Percentiles rank a stretch among this genome's conserved stretches.
phyloP scores from a whole-genome alignment of 306 rosid species.

The Cicer bijugum region DNA sequence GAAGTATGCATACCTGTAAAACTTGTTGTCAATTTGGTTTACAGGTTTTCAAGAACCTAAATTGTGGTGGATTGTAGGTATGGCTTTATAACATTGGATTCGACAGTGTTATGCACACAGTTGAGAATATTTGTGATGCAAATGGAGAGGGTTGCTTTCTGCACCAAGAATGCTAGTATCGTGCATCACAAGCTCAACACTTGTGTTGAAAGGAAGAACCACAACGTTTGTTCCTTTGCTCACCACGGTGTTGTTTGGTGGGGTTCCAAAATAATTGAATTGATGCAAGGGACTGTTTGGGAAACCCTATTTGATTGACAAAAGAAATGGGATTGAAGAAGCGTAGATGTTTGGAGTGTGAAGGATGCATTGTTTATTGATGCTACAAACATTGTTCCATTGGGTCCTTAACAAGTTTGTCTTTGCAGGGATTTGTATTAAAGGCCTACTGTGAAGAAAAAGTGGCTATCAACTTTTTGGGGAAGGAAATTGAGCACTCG shows the following conservation, averaged over 20 bases:
- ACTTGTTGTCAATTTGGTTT: constrained; percentile 40
- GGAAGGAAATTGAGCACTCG: constrained; percentile 62
- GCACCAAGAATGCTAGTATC: constrained; percentile 67
- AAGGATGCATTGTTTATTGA: constrained; percentile 70
- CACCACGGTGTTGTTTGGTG: constrained; percentile 67
- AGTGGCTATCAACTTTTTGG: constrained; percentile 54
- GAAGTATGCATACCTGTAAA: constrained; percentile 11
- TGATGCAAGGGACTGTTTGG: constrained; percentile 52
- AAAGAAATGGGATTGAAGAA: constrained; percentile 63
- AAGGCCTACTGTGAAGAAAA: constrained; percentile 69
- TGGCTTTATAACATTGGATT: constrained; percentile 85
- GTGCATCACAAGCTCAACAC: constrained; percentile 63
- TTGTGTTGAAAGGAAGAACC: constrained; percentile 63
- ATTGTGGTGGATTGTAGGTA: constrained; percentile 61
- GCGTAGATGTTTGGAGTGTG: constrained; percentile 55
- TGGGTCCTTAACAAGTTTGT: constrained; percentile 70
- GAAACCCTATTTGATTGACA: constrained; percentile 58
- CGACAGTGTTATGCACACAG: constrained; percentile 67
- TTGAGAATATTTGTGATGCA: constrained; percentile 84
- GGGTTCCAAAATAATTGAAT: constrained; percentile 63
- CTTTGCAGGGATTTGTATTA: constrained; percentile 61
- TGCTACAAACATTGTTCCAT: constrained; percentile 73
- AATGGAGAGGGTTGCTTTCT: constrained; percentile 71
- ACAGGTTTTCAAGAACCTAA: constrained; percentile 38
- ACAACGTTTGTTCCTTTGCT: constrained; percentile 63